Conservation (phyloP, 345 rosid species). For the Acer yangbiense region DNA sequence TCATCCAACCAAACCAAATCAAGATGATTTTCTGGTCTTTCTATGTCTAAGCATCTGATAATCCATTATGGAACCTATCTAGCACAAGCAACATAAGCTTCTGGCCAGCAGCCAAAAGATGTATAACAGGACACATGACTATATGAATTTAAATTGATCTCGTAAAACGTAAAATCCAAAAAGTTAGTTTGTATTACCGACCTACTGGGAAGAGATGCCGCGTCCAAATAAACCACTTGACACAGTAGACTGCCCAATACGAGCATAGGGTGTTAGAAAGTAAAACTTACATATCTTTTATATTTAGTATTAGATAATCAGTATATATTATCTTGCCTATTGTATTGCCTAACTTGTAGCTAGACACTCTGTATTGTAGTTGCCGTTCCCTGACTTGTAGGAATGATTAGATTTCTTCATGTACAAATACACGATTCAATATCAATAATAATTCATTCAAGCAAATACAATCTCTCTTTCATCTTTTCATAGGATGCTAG, state of each 20-base stretch:
- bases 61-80: conserved; percentile 8
- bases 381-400: too few species aligned
- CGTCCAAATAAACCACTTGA: conserved; percentile 70
- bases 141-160: neutral
- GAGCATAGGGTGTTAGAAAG: conserved; percentile 93
- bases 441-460: too few species aligned
- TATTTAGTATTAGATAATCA: too few species aligned
- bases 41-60: neutral
- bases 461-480: too few species aligned
- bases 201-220: conserved; percentile 90
- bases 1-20: conserved; percentile 6
- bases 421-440: too few species aligned
- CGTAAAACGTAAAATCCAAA: neutral
- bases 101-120: neutral
- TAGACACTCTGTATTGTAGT: too few species aligned
- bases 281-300: too few species aligned
- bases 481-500: too few species aligned
- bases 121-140: neutral
- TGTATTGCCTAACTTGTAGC: too few species aligned
- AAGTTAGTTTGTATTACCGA: conserved; percentile 13
- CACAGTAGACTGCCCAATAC: conserved; percentile 66
- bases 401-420: too few species aligned
- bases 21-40: neutral
- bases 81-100: conserved; percentile 7
- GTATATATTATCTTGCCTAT: too few species aligned